These are phyloP conservation scores for Hanseniaspora jakobsenii DNA, from an alignment of 805 yeast species.

Conservation along the genomic window DNA sequence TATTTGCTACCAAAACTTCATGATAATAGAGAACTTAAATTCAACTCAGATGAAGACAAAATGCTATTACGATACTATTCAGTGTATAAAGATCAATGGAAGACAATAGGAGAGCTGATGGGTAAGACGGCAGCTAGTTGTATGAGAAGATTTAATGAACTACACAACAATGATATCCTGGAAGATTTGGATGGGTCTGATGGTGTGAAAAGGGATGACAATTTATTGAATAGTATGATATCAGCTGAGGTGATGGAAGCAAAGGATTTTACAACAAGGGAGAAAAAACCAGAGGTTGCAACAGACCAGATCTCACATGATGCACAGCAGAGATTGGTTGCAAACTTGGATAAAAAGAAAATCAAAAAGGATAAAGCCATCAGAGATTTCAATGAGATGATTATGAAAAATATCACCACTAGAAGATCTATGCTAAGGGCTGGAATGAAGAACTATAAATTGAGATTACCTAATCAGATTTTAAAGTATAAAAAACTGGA, in stretches of 20 bases:
- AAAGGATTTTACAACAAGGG: slow-evolving; percentile 73
- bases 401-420: slow-evolving; percentile 60
- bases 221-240: slow-evolving; percentile 54
- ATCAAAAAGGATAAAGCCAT: slow-evolving; percentile 66
- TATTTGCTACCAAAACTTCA: slow-evolving; percentile 62
- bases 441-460: slow-evolving; percentile 34
- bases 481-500: slow-evolving; percentile 13
- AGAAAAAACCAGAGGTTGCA: slow-evolving; percentile 69
- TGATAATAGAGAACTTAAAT: slow-evolving; percentile 31
- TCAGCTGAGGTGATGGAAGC: slow-evolving; percentile 69
- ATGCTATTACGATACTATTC: slow-evolving; percentile 53
- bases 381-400: slow-evolving; percentile 68
- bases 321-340: slow-evolving; percentile 81
- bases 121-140: slow-evolving; percentile 82
- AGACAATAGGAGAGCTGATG: slow-evolving; percentile 68
- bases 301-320: slow-evolving; percentile 31
- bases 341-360: slow-evolving; percentile 90
- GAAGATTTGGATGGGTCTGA: slow-evolving; percentile 17
- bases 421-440: slow-evolving; percentile 73
- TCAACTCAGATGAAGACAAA: slow-evolving; percentile 47
- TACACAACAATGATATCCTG: slow-evolving; percentile 35
- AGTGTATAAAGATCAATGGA: slow-evolving; percentile 85
- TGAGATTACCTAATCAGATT: slow-evolving; percentile 16
- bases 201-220: slow-evolving; percentile 46
- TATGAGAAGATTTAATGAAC: slow-evolving; percentile 67